Percentiles rank a stretch among this genome's conserved stretches.
These are phyloP conservation scores for Durotheca rogersii DNA, from an alignment of 495 filamentous ascomycete genomes.

Conservation along the genomic window DNA sequence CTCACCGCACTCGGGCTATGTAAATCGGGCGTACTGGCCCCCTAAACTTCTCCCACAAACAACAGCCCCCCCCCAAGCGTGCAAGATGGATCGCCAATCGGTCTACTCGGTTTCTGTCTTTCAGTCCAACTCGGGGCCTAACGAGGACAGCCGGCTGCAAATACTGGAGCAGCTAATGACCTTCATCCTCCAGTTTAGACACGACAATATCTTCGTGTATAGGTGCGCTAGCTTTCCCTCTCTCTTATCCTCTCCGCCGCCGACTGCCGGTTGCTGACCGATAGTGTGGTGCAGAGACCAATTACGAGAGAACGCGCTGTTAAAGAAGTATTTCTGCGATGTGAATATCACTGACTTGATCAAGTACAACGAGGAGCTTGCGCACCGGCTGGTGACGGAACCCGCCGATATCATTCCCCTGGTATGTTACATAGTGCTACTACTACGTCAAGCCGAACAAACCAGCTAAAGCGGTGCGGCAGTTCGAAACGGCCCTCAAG, in stretches of 20 bases:
- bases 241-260: too few relatives aligned
- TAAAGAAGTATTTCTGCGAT: conserved; percentile 95
- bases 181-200: conserved; percentile 91
- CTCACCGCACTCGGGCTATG: too few relatives aligned
- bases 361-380: conserved; percentile 94
- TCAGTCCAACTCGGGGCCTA: conserved; percentile 58
- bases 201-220: conserved; percentile 96
- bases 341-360: conserved; percentile 96
- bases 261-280: conserved; percentile 25
- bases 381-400: conserved; percentile 85
- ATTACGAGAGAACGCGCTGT: conserved; percentile 89
- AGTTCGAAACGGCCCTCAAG: conserved; percentile 91
- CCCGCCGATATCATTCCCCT: conserved; percentile 91
- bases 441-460: not conserved
- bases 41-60: too few relatives aligned
- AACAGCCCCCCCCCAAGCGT: too few relatives aligned
- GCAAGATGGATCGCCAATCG: conserved; percentile 82
- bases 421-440: conserved; percentile 48
- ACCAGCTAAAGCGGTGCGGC: conserved; percentile 18
- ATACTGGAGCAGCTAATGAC: conserved; percentile 65
- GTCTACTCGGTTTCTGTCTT: conserved; percentile 81
- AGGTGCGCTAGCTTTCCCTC: conserved; percentile 63
- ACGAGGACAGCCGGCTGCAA: conserved; percentile 57
- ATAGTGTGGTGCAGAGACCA: conserved; percentile 67
- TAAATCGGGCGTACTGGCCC: too few relatives aligned